These are phyloP conservation scores for Flaveria bidentis DNA, from an alignment of 129 eudicot genomes.

Conservation along the genomic window DNA sequence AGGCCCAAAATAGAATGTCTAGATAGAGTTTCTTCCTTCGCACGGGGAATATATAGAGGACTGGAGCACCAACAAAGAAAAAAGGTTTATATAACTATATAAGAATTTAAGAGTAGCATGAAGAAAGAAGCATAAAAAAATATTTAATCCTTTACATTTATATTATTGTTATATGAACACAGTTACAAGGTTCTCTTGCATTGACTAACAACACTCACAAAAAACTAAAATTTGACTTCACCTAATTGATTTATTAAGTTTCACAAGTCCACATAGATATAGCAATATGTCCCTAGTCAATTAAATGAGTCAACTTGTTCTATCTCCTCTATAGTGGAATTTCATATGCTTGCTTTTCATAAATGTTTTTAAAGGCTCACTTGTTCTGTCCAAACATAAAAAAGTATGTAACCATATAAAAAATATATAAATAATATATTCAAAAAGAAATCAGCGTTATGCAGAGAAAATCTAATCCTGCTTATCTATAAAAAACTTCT, in stretches of 20 bases:
- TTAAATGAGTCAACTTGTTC: not conserved
- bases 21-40: slow-evolving; percentile 87
- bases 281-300: not conserved
- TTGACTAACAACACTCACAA: not conserved
- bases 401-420: slow-evolving; percentile 3
- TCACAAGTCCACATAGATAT: not conserved
- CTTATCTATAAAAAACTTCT: not conserved
- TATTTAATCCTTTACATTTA: not conserved
- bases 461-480: too few species aligned
- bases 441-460: too few species aligned
- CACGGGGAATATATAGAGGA: slow-evolving; percentile 66
- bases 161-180: not conserved
- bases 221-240: not conserved
- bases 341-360: not conserved
- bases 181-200: not conserved
- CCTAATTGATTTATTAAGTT: not conserved
- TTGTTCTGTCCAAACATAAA: not conserved
- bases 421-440: too few species aligned
- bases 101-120: not conserved
- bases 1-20: slow-evolving; percentile 96
- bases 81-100: slow-evolving; percentile 12
- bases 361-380: not conserved
- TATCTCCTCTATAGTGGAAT: not conserved
- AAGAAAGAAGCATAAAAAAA: not conserved
- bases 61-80: slow-evolving; percentile 42